These are phyloP conservation scores for Umbelopsis ramanniana DNA, from an alignment of 192 early-diverging fungal species.

Conservation along the genomic window DNA sequence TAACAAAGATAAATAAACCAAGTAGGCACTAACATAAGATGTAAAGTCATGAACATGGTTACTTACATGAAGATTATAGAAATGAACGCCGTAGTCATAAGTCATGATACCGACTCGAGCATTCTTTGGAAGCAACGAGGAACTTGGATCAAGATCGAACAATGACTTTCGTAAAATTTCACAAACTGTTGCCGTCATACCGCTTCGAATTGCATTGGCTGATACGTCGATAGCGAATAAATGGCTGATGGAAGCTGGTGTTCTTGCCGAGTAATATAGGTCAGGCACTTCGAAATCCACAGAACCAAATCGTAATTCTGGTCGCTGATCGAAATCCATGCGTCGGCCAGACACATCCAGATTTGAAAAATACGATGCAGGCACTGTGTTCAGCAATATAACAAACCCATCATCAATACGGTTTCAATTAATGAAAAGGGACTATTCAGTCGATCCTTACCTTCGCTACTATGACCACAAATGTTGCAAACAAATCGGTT, in stretches of 20 bases:
- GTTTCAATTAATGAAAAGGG: too few species aligned
- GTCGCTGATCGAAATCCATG: conserved; percentile 82
- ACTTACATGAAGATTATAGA: conserved; percentile 88
- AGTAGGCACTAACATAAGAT: neutral
- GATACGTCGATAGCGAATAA: conserved; percentile 98
- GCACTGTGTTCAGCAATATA: conserved; percentile 48
- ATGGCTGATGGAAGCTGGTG: conserved; percentile 75
- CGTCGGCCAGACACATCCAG: conserved; percentile 92
- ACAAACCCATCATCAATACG: conserved; percentile 1
- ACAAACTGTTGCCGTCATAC: conserved; percentile 75
- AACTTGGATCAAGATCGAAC: conserved; percentile 47
- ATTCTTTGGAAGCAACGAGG: conserved; percentile 49
- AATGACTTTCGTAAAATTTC: conserved; percentile 73
- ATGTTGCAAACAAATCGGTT: conserved; percentile 92
- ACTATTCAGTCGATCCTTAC: conserved; percentile 30
- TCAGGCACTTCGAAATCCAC: conserved; percentile 89
- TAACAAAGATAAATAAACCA: neutral
- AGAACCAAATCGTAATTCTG: conserved; percentile 89
- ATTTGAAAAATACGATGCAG: conserved; percentile 92
- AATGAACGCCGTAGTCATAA: conserved; percentile 90
- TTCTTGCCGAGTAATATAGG: conserved; percentile 69
- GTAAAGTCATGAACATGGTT: neutral
- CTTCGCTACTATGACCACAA: conserved; percentile 85
- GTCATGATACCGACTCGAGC: conserved; percentile 86
- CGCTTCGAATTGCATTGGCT: conserved; percentile 82